phyloP scores from a whole-genome alignment of 192 early-diverging fungal species.

The Endogone sp. region DNA sequence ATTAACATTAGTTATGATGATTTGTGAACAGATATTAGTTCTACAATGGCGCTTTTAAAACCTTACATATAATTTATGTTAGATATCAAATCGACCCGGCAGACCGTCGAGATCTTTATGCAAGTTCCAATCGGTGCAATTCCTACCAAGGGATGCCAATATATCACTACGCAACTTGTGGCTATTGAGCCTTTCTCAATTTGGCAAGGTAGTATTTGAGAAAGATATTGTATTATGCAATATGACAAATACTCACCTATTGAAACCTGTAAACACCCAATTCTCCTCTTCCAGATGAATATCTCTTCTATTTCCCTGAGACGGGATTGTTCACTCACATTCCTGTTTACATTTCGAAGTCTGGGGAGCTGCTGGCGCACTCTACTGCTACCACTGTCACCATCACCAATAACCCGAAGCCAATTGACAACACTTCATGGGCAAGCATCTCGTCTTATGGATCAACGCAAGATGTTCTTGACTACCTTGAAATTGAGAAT shows the following conservation, averaged over 20 bases:
- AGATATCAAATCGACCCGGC: constrained; percentile 37
- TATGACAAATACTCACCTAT: no score
- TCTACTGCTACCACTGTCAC: constrained; percentile 17
- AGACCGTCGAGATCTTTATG: constrained; percentile 30
- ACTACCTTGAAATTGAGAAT: constrained; percentile 9
- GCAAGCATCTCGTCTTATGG: constrained; percentile 8
- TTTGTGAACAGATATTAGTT: constrained; percentile 25
- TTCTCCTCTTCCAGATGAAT: not conserved
- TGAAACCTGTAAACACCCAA: no score
- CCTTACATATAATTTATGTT: not conserved
- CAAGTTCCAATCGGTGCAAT: constrained; percentile 42
- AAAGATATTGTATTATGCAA: no score
- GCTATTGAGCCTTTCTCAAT: constrained; percentile 23
- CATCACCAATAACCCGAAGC: constrained; percentile 6
- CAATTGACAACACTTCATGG: constrained; percentile 7
- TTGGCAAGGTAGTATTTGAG: constrained; percentile 15
- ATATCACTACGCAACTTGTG: constrained; percentile 18
- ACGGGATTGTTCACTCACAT: constrained; percentile 31
- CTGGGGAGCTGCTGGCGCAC: not conserved
- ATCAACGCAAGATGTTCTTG: constrained; percentile 7
- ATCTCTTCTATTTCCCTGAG: constrained; percentile 46
- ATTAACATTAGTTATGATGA: no score
- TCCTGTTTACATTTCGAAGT: constrained; percentile 28
- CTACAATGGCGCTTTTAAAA: not conserved
- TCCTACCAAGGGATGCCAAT: constrained; percentile 13